Percentiles rank a stretch among this genome's conserved stretches.
Conservation (phyloP, 345 rosid species). For the Salix suchowensis region DNA sequence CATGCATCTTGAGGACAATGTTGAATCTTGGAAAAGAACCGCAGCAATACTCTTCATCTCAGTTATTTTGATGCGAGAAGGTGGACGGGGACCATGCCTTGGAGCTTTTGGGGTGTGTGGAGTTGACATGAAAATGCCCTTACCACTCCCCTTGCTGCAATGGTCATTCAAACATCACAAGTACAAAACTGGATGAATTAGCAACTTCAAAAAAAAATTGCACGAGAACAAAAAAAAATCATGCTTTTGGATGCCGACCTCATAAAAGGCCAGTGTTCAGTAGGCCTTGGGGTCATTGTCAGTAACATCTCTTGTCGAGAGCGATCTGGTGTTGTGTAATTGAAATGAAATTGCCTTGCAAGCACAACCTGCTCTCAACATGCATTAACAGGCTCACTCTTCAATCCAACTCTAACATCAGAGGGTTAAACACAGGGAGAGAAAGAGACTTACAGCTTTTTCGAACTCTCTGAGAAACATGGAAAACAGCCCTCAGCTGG, state of each 20-base stretch:
- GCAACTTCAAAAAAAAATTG: background rate
- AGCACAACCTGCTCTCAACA: constrained; percentile 49
- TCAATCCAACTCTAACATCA: background rate
- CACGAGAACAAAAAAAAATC: background rate
- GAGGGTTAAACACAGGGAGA: background rate
- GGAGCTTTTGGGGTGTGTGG: constrained; percentile 93
- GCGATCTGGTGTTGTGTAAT: constrained; percentile 90
- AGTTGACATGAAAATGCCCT: constrained; percentile 35
- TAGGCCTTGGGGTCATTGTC: constrained; percentile 68
- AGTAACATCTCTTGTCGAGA: constrained; percentile 78
- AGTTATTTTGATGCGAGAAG: constrained; percentile 57
- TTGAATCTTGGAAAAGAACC: constrained; percentile 79
- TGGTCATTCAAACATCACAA: background rate
- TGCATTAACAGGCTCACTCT: background rate
- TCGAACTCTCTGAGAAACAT: constrained; percentile 74
- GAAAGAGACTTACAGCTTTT: constrained; percentile 58
- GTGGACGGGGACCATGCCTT: constrained; percentile 85
- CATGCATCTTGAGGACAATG: constrained; percentile 67
- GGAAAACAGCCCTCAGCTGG: constrained; percentile 82
- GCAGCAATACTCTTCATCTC: constrained; percentile 86
- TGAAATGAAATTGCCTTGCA: constrained; percentile 81
- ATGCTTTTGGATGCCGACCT: constrained; percentile 36
- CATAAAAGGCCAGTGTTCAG: constrained; percentile 78
- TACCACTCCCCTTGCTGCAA: constrained; percentile 66
- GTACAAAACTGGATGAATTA: background rate